These are phyloP conservation scores for Gossypium aridum DNA, from an alignment of 441 rosid species.

Conservation along the genomic window DNA sequence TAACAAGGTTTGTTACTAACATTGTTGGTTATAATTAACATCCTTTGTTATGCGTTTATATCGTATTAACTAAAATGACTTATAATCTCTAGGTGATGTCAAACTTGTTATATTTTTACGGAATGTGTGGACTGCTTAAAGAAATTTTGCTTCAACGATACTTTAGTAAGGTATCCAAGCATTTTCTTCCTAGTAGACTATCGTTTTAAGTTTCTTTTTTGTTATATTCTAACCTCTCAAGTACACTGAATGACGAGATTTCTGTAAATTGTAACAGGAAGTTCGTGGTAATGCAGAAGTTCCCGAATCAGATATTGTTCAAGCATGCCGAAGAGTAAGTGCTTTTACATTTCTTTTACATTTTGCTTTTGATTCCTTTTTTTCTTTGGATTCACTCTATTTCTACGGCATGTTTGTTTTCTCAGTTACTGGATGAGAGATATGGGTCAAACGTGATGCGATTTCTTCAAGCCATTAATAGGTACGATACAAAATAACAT, in stretches of 20 bases:
- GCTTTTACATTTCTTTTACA: conserved; percentile 1
- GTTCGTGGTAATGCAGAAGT: conserved; percentile 66
- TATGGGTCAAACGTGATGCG: conserved; percentile 44
- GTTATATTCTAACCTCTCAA: neutral
- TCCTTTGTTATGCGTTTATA: neutral
- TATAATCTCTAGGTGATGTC: conserved; percentile 42
- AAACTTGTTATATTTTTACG: conserved; percentile 61
- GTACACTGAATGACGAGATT: conserved; percentile 10
- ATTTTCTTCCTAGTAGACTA: conserved; percentile 5
- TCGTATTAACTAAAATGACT: conserved; percentile 6
- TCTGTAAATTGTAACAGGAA: conserved; percentile 35
- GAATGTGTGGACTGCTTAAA: conserved; percentile 65
- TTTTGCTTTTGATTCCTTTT: neutral
- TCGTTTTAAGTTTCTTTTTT: neutral
- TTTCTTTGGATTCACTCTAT: neutral
- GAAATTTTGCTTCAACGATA: conserved; percentile 65
- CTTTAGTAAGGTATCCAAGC: conserved; percentile 59
- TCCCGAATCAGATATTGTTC: conserved; percentile 63
- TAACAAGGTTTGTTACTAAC: conserved; percentile 38
- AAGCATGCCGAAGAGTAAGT: conserved; percentile 64
- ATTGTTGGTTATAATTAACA: neutral
- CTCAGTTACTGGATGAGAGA: conserved; percentile 61
- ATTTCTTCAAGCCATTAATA: conserved; percentile 61
- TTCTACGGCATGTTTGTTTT: conserved; percentile 10
- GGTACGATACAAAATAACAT: conserved; percentile 21